Percentiles rank a stretch among this genome's conserved stretches.
Conservation (phyloP, 805 yeast genomes). For the Isabelozyma heimii region DNA sequence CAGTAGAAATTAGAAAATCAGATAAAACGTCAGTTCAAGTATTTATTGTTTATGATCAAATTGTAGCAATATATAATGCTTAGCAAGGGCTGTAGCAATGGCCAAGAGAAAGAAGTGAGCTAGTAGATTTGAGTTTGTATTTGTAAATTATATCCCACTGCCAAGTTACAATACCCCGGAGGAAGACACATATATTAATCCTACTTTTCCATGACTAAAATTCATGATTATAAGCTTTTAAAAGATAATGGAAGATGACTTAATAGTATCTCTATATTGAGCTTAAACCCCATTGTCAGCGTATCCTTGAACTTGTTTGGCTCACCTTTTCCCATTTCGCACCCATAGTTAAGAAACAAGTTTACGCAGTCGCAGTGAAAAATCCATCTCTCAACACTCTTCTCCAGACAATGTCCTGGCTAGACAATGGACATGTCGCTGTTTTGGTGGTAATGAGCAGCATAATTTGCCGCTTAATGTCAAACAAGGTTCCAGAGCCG, state of each 20-base stretch:
- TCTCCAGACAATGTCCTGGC: neutral
- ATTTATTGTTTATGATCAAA: neutral
- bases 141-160: neutral
- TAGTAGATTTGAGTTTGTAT: neutral
- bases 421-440: neutral
- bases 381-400: neutral
- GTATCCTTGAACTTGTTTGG: neutral
- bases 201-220: no score
- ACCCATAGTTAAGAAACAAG: neutral
- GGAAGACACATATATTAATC: no score
- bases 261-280: no score
- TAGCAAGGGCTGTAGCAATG: neutral
- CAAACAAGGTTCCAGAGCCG: constrained; percentile 21
- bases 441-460: constrained; percentile 10
- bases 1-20: neutral
- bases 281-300: no score
- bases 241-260: no score
- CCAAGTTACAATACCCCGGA: no score
- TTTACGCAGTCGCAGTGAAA: neutral
- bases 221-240: no score
- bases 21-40: constrained; percentile 1
- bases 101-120: neutral
- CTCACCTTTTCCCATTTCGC: neutral
- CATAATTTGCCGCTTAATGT: constrained; percentile 12
- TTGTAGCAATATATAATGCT: neutral